phyloP scores from a whole-genome alignment of 805 yeast genomes.

The Sungouiella blattae region DNA sequence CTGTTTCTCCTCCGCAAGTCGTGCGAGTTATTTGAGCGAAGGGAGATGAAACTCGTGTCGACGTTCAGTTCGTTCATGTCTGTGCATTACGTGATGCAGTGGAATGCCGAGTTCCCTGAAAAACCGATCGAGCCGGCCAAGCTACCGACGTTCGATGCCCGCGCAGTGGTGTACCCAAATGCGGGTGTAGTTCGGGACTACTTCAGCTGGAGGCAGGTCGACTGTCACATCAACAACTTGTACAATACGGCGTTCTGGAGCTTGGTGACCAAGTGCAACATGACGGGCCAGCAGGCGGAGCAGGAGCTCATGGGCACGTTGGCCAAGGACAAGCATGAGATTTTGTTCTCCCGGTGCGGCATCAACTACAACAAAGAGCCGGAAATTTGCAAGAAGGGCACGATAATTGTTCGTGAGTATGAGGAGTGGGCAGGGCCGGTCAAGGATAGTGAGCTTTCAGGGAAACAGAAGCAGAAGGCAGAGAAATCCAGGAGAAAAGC shows the following conservation, averaged over 20 bases:
- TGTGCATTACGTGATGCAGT: conserved; percentile 64
- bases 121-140: conserved; percentile 45
- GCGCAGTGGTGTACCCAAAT: conserved; percentile 85
- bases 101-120: conserved; percentile 60
- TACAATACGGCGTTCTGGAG: conserved; percentile 94
- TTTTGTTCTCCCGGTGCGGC: conserved; percentile 70
- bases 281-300: conserved; percentile 81
- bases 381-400: conserved; percentile 85
- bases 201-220: conserved; percentile 92
- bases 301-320: conserved; percentile 70
- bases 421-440: conserved; percentile 14
- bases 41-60: conserved; percentile 77
- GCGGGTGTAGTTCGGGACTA: conserved; percentile 65
- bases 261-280: conserved; percentile 63
- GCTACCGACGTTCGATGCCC: conserved; percentile 85
- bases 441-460: conserved; percentile 17
- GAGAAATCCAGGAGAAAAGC: conserved; percentile 50
- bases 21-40: conserved; percentile 72
- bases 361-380: conserved; percentile 90
- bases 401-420: conserved; percentile 52
- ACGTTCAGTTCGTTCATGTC: conserved; percentile 82
- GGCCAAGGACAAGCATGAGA: conserved; percentile 83
- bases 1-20: conserved; percentile 67
- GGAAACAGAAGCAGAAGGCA: conserved; percentile 49
- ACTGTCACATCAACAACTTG: conserved; percentile 91